phyloP scores from a whole-genome alignment of 1,284 basidiomycete species.

The Leccinum pallidistipes region DNA sequence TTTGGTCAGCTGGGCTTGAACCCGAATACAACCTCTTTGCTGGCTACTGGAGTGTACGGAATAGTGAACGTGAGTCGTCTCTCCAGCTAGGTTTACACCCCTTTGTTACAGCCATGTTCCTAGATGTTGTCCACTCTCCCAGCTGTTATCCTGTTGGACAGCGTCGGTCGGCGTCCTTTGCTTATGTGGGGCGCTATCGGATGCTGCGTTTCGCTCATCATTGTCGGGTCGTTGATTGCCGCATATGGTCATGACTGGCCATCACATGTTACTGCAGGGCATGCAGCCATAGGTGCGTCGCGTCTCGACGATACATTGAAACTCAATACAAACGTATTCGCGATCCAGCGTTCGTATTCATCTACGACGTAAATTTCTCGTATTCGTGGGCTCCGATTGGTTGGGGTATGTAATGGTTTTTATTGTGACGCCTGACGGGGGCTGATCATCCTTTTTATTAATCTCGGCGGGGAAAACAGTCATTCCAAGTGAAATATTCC shows the following conservation, averaged over 20 bases:
- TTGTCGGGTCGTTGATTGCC: conserved; percentile 33
- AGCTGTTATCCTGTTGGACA: conserved; percentile 32
- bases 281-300: conserved; percentile 27
- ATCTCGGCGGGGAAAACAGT: conserved; percentile 14
- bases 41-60: conserved; percentile 36
- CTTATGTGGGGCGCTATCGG: conserved; percentile 35
- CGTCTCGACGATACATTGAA: background rate
- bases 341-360: conserved; percentile 31
- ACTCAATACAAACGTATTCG: background rate
- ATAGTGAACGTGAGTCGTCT: conserved; percentile 31
- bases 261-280: conserved; percentile 28
- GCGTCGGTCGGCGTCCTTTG: conserved; percentile 34
- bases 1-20: conserved; percentile 35
- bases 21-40: conserved; percentile 34
- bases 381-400: conserved; percentile 39
- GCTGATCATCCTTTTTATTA: background rate
- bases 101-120: background rate
- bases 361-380: conserved; percentile 37
- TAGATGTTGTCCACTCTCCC: conserved; percentile 33
- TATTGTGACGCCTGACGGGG: background rate
- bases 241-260: conserved; percentile 31
- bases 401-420: conserved; percentile 27
- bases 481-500: conserved; percentile 36
- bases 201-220: conserved; percentile 31
- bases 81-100: background rate